phyloP scores from a whole-genome alignment of 2,329 filamentous ascomycete genomes.

The Fusarium illudens region DNA sequence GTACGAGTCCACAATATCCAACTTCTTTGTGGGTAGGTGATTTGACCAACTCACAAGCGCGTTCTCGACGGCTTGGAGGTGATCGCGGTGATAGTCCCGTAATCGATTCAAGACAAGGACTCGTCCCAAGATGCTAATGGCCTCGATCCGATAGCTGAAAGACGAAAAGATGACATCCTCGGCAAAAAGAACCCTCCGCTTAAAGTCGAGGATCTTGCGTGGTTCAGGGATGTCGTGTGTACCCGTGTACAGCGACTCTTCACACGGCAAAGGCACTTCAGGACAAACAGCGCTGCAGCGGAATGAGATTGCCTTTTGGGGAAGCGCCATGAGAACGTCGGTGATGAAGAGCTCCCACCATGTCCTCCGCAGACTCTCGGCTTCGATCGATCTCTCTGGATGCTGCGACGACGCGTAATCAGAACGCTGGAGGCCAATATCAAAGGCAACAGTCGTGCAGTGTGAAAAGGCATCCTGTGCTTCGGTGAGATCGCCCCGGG shows the following conservation, averaged over 20 bases:
- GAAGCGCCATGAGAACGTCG: conserved; percentile 31
- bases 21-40: conserved; percentile 21
- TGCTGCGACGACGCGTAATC: conserved; percentile 22
- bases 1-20: conserved; percentile 31
- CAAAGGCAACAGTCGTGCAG: conserved; percentile 25
- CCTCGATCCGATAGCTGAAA: conserved; percentile 38
- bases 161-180: conserved; percentile 34
- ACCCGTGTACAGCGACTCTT: conserved; percentile 23
- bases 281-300: conserved; percentile 24
- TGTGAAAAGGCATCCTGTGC: conserved; percentile 14
- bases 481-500: conserved; percentile 4
- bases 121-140: conserved; percentile 27
- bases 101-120: conserved; percentile 25
- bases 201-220: conserved; percentile 28
- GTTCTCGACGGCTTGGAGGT: conserved; percentile 34
- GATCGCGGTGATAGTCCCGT: conserved; percentile 24
- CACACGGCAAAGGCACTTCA: conserved; percentile 31
- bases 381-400: conserved; percentile 22
- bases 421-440: conserved; percentile 29
- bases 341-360: conserved; percentile 40
- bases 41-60: conserved; percentile 35
- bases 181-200: conserved; percentile 9
- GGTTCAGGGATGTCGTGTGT: conserved; percentile 16
- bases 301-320: conserved; percentile 15
- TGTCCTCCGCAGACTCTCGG: conserved; percentile 33